These are phyloP conservation scores for Thalassiosira oceanica DNA, from an alignment of 352 stramenopile genomes.

Conservation along the genomic window DNA sequence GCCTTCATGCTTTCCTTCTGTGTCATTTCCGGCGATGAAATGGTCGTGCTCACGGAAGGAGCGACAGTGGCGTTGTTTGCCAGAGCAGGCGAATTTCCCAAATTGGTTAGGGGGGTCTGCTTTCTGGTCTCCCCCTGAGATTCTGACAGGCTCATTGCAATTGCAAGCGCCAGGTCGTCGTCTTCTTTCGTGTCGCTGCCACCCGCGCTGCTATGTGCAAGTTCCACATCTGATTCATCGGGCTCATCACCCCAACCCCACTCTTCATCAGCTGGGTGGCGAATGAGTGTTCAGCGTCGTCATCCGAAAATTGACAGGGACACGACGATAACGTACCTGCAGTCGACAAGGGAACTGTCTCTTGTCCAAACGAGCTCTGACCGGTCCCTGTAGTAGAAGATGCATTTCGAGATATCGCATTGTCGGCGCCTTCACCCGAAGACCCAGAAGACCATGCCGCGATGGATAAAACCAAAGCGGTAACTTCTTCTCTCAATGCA, in stretches of 20 bases:
- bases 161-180: conserved; percentile 36
- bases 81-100: too few relatives aligned
- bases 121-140: neutral
- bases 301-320: too few relatives aligned
- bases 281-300: too few relatives aligned
- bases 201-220: conserved; percentile 17
- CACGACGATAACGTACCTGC: too few relatives aligned
- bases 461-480: conserved; percentile 6
- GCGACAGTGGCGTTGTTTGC: too few relatives aligned
- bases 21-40: neutral
- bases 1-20: neutral
- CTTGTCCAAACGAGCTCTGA: neutral
- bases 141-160: conserved; percentile 46
- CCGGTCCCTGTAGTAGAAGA: neutral
- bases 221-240: conserved; percentile 15
- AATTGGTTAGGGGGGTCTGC: too few relatives aligned
- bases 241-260: conserved; percentile 43
- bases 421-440: neutral
- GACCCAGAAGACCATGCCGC: neutral
- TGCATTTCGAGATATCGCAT: neutral
- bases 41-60: neutral
- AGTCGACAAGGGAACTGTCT: conserved; percentile 33
- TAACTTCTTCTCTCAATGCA: conserved; percentile 31
- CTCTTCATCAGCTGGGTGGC: conserved; percentile 38
- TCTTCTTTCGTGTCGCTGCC: conserved; percentile 23